Evolutionary conservation across 441 rosid species (phyloP).

Genomic region (Mallotus japonicus): DNA sequence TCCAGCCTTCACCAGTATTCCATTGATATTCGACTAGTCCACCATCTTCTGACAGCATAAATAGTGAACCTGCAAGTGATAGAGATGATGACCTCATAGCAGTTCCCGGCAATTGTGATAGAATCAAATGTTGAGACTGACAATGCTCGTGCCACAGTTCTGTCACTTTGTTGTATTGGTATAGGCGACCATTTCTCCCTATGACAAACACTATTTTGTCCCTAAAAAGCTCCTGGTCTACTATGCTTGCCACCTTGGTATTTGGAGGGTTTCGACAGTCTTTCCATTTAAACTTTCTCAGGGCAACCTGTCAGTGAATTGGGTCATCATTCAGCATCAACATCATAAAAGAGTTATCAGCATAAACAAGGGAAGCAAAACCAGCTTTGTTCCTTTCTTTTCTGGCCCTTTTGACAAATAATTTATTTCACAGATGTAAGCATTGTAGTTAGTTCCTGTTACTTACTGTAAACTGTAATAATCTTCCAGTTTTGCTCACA

Average conservation of each 20-base stretch:
- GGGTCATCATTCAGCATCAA: slow-evolving; percentile 3
- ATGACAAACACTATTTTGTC: slow-evolving; percentile 51
- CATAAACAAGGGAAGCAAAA: slow-evolving; percentile 3
- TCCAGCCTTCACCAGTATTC: slow-evolving; percentile 64
- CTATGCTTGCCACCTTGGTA: slow-evolving; percentile 54
- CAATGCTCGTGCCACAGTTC: slow-evolving; percentile 69
- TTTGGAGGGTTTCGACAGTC: slow-evolving; percentile 53
- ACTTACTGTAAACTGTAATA: slow-evolving; percentile 71
- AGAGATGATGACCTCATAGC: slow-evolving; percentile 43
- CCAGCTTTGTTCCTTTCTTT: not conserved
- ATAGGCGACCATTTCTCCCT: slow-evolving; percentile 49
- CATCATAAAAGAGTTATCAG: not conserved
- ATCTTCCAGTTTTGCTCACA: slow-evolving; percentile 58
- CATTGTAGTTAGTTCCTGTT: slow-evolving; percentile 13
- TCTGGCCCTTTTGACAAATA: not conserved
- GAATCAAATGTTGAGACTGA: slow-evolving; percentile 59
- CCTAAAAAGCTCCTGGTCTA: slow-evolving; percentile 65
- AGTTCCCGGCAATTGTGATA: slow-evolving; percentile 51
- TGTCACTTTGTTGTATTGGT: slow-evolving; percentile 66
- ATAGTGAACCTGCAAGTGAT: slow-evolving; percentile 59
- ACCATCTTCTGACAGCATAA: slow-evolving; percentile 60
- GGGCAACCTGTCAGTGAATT: slow-evolving; percentile 44
- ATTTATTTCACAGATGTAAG: not conserved
- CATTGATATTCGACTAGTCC: slow-evolving; percentile 69
- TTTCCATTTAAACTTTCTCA: slow-evolving; percentile 64